phyloP scores from a whole-genome alignment of 2,329 filamentous ascomycete genomes.

The Samsoniella hepiali region DNA sequence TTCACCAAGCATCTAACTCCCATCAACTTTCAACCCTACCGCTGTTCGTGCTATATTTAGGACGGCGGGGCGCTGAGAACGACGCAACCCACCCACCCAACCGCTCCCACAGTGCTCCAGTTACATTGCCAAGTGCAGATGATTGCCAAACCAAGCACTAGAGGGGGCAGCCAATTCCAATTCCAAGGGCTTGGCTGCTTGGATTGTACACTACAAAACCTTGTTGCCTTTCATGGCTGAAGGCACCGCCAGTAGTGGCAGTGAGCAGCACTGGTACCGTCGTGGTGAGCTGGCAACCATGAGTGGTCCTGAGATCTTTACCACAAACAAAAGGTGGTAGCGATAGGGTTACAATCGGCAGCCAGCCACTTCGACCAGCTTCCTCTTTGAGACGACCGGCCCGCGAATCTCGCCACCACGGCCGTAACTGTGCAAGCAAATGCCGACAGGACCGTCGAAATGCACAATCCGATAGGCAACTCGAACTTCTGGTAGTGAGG shows the following conservation, averaged over 20 bases:
- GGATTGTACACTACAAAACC: neutral
- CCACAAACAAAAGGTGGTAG: slow-evolving; percentile 13
- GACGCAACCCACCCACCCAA: neutral
- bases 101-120: neutral
- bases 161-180: neutral
- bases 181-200: neutral
- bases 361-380: slow-evolving; percentile 3
- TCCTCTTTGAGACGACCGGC: neutral
- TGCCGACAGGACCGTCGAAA: neutral
- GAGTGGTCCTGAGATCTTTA: neutral
- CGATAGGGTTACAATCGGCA: neutral
- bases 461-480: neutral
- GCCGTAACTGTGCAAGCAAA: neutral
- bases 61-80: neutral
- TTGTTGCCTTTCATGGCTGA: neutral
- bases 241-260: neutral
- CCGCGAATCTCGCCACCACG: neutral
- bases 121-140: neutral
- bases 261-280: neutral
- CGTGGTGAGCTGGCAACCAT: neutral
- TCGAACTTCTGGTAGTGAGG: no score
- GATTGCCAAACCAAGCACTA: neutral
- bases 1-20: neutral
- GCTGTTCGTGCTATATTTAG: neutral
- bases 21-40: neutral